Evolutionary conservation across 306 rosid species (phyloP), one percentile per base, ranked within the genome.

Genomic region (Sechiopsis laciniata): DNA sequence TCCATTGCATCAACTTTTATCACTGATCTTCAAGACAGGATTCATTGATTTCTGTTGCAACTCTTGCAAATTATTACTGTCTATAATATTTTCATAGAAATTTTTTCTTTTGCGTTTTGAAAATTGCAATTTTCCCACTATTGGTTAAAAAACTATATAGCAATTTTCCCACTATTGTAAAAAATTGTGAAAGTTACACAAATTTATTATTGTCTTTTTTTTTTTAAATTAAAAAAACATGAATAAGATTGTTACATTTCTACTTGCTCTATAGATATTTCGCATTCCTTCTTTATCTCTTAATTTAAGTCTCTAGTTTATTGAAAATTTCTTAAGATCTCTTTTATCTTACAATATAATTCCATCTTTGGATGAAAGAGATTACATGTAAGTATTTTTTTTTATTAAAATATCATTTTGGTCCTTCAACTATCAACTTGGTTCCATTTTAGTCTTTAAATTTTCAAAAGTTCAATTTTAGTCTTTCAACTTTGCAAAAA

Each of bases 1-100:
- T 83, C 91, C 16, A 73, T 93, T 55, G 98, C 98, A 19, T 86
- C 91, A 84, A 82, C 79, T 53, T 82, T 93, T 72, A 88, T 90
- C 26, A 90, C 94, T 13, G 97, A 90, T 84, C 64, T 93, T 81
- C 96, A 90, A 65, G 98, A 88, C 78, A 81, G 97, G 84, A 85
- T 90, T 66, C 72, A 19, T 66, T 66, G 72, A 66, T 66, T 66
- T 17, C 53, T 13, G 2, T 55, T 24, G 16, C 1, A 3, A 2
- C 7, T 21, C 29, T 56, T 64, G 15, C 70, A 37, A 35, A 64
- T 64, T 64, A 29, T 17, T 2, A 40, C 46, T 40, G 7, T n/a
- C 3, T 63, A 29, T 16, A 6, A 19, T 35, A 9, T n/a, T 37
- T 14, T 37, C 70, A 64, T 0, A n/a, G 4, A 7, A 64, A 0